Conservation (phyloP, 768 basidiomycete genomes). For the Rubroboletus pulcherrimus region DNA sequence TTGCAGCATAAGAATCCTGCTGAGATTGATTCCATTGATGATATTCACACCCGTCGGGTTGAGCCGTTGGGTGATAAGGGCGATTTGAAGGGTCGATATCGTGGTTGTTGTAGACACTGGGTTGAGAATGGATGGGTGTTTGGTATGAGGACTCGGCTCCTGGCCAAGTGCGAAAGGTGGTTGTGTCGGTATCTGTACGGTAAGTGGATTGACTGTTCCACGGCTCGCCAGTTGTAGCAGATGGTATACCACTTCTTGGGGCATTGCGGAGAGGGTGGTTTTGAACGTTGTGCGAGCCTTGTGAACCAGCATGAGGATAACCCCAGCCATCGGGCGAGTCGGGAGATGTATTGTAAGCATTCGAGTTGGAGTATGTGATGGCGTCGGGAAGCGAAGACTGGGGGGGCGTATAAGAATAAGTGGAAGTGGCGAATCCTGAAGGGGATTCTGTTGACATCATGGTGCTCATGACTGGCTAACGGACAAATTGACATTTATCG, state of each 20-base stretch:
- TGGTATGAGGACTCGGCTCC: constrained; percentile 38
- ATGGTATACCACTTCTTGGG: constrained; percentile 20
- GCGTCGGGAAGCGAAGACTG: constrained; percentile 38
- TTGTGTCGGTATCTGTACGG: constrained; percentile 27
- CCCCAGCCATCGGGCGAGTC: constrained; percentile 53
- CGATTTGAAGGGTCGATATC: constrained; percentile 41
- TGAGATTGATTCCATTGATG: constrained; percentile 29
- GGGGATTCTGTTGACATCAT: constrained; percentile 35
- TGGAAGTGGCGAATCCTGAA: constrained; percentile 39
- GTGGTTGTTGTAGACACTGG: constrained; percentile 23
- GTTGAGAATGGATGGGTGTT: constrained; percentile 25
- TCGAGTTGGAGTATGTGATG: constrained; percentile 39
- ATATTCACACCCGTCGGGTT: constrained; percentile 37
- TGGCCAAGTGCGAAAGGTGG: constrained; percentile 52
- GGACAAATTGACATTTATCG: background rate
- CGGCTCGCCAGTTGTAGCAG: constrained; percentile 13
- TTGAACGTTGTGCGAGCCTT: constrained; percentile 39
- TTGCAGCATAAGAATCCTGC: constrained; percentile 24
- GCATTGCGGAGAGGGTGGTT: constrained; percentile 46
- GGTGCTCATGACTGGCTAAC: constrained; percentile 33
- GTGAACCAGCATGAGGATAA: constrained; percentile 37
- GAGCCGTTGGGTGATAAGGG: constrained; percentile 30
- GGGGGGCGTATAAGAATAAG: constrained; percentile 44
- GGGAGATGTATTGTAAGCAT: constrained; percentile 41
- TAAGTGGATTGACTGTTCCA: constrained; percentile 26